phyloP scores from a whole-genome alignment of 2,329 filamentous ascomycete species.

The Penicillium olsonii region DNA sequence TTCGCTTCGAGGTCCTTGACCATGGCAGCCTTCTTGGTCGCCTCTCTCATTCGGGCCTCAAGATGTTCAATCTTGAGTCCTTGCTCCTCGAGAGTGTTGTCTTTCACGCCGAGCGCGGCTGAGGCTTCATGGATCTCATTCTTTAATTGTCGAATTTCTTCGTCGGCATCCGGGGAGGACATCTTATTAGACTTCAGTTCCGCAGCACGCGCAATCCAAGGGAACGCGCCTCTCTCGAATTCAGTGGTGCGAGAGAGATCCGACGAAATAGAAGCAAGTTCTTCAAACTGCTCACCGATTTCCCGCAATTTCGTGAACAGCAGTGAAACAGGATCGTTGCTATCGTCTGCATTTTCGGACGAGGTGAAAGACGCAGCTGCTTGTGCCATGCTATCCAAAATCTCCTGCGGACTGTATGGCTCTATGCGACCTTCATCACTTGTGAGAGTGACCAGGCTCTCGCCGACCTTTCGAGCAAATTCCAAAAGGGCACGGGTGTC shows the following conservation, averaged over 20 bases:
- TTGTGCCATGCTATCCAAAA: conserved; percentile 60
- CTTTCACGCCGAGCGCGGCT: conserved; percentile 68
- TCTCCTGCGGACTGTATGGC: conserved; percentile 66
- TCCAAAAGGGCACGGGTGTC: conserved; percentile 66
- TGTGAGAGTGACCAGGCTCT: conserved; percentile 65
- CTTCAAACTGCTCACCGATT: conserved; percentile 65
- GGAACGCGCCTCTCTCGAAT: conserved; percentile 73
- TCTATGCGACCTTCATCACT: conserved; percentile 71
- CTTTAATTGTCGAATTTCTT: conserved; percentile 77
- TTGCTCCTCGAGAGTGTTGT: conserved; percentile 80
- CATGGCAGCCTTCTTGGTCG: conserved; percentile 68
- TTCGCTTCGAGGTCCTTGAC: conserved; percentile 47
- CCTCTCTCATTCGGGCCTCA: conserved; percentile 82
- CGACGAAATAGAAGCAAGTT: conserved; percentile 68
- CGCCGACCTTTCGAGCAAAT: conserved; percentile 67
- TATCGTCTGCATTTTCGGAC: conserved; percentile 30
- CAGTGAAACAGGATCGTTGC: conserved; percentile 65
- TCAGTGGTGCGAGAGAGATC: conserved; percentile 74
- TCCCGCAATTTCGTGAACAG: conserved; percentile 68
- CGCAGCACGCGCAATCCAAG: conserved; percentile 80
- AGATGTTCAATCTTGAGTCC: conserved; percentile 93
- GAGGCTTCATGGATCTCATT: conserved; percentile 79
- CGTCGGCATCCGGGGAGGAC: conserved; percentile 78
- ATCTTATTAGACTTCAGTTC: conserved; percentile 81
- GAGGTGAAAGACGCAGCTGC: conserved; percentile 28